Percentiles rank a stretch among this genome's conserved stretches.
These are phyloP conservation scores for Neonectria coccinea DNA, from an alignment of 2,329 filamentous ascomycete species.

Conservation along the genomic window DNA sequence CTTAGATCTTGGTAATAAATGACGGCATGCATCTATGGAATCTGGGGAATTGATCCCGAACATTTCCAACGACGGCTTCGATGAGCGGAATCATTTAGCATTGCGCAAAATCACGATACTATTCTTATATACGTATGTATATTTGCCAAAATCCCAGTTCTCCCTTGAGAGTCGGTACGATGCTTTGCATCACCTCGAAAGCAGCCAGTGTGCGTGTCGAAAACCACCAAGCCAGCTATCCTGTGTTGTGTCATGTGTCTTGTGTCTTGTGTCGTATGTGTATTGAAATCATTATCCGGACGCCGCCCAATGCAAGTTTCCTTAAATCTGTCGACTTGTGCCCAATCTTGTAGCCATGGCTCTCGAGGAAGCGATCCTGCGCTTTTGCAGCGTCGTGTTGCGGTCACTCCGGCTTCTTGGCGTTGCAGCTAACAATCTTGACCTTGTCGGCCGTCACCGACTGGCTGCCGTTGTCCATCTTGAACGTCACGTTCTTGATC, in stretches of 20 bases:
- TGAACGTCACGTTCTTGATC: constrained; percentile 99
- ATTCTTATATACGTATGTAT: constrained; percentile 5
- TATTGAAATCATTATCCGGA: constrained; percentile 32
- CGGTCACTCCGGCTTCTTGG: constrained; percentile 69
- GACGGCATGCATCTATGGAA: constrained; percentile 13
- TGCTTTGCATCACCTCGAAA: constrained; percentile 1
- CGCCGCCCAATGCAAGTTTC: constrained; percentile 45
- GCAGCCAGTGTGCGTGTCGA: background rate
- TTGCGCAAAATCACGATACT: background rate
- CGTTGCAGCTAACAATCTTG: constrained; percentile 98
- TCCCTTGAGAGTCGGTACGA: background rate
- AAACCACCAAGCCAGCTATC: constrained; percentile 15
- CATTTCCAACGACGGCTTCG: background rate
- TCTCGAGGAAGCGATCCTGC: background rate
- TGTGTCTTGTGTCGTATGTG: constrained; percentile 9
- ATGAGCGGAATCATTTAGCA: no score
- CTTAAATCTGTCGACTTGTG: constrained; percentile 28
- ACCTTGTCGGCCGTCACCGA: constrained; percentile 88
- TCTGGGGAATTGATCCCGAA: constrained; percentile 31
- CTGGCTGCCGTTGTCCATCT: constrained; percentile 84
- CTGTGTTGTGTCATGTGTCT: constrained; percentile 19
- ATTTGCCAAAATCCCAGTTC: background rate
- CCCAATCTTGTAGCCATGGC: constrained; percentile 36
- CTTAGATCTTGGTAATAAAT: background rate
- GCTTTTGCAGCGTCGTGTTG: background rate